phyloP scores from a whole-genome alignment of 2,329 filamentous ascomycete genomes.

The Stachybotrys chartarum region DNA sequence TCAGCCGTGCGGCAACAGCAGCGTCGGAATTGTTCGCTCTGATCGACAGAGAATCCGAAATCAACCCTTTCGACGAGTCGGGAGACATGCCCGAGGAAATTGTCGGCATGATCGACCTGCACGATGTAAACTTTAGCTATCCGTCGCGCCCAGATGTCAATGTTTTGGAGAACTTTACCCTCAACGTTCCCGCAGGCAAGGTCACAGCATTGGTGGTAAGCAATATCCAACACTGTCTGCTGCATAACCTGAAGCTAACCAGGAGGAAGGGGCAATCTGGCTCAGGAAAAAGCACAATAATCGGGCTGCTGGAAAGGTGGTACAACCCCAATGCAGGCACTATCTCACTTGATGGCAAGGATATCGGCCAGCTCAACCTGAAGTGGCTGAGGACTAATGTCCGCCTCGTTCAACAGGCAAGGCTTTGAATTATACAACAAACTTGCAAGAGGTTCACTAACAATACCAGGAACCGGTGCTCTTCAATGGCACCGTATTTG shows the following conservation, averaged over 20 bases:
- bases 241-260: too few species aligned
- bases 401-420: slow-evolving; percentile 46
- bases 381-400: slow-evolving; percentile 38
- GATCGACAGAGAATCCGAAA: slow-evolving; percentile 24
- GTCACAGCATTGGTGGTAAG: slow-evolving; percentile 30
- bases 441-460: too few species aligned
- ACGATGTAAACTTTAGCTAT: slow-evolving; percentile 32
- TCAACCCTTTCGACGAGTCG: slow-evolving; percentile 21
- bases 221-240: too few species aligned
- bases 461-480: slow-evolving; percentile 49
- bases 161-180: slow-evolving; percentile 30
- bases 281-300: neutral
- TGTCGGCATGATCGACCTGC: slow-evolving; percentile 22
- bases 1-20: slow-evolving; percentile 22
- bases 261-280: neutral
- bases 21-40: slow-evolving; percentile 22
- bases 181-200: slow-evolving; percentile 34
- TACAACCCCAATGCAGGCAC: slow-evolving; percentile 3
- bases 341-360: slow-evolving; percentile 8
- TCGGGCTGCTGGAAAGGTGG: slow-evolving; percentile 1
- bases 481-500: slow-evolving; percentile 40
- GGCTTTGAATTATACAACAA: too few species aligned
- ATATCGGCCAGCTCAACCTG: slow-evolving; percentile 13
- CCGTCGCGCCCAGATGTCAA: slow-evolving; percentile 29
- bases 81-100: slow-evolving; percentile 17